Evolutionary conservation across 2,329 filamentous ascomycete genomes (phyloP).

Genomic region (Fusarium duplospermum): DNA sequence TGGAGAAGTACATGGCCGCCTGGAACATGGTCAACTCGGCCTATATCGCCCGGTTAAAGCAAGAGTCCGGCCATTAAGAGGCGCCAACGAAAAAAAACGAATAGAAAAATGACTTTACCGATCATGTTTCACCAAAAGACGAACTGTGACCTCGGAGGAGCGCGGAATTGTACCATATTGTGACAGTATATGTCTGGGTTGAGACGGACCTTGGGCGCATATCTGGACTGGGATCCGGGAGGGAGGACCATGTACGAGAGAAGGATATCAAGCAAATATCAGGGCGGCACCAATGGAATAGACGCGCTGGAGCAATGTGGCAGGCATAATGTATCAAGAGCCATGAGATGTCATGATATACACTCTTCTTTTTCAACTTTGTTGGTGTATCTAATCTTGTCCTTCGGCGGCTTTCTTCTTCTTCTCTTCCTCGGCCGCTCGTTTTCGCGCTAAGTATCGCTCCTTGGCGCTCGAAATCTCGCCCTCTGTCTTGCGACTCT

Average conservation of each 20-base stretch:
- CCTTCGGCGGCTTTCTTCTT: conserved; percentile 58
- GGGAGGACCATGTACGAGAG: conserved; percentile 20
- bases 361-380: conserved; percentile 26
- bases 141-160: conserved; percentile 12
- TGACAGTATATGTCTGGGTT: conserved; percentile 34
- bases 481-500: conserved; percentile 80
- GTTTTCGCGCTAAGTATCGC: conserved; percentile 82
- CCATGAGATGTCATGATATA: conserved; percentile 24
- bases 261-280: conserved; percentile 5
- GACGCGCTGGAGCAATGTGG: conserved; percentile 27
- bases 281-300: conserved; percentile 35
- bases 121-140: conserved; percentile 1
- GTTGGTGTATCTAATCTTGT: conserved; percentile 48
- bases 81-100: background rate
- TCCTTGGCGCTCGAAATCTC: conserved; percentile 84
- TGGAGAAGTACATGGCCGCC: conserved; percentile 86
- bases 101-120: background rate
- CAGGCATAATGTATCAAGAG: conserved; percentile 30
- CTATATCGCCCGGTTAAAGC: conserved; percentile 73
- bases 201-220: conserved; percentile 3
- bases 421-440: conserved; percentile 76
- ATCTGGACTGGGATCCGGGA: background rate
- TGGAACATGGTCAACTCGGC: conserved; percentile 81
- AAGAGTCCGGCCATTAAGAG: conserved; percentile 57
- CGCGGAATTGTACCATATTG: conserved; percentile 44